Evolutionary conservation across 2,329 filamentous ascomycete genomes (phyloP).

Genomic region (Escovopsis sp.): DNA sequence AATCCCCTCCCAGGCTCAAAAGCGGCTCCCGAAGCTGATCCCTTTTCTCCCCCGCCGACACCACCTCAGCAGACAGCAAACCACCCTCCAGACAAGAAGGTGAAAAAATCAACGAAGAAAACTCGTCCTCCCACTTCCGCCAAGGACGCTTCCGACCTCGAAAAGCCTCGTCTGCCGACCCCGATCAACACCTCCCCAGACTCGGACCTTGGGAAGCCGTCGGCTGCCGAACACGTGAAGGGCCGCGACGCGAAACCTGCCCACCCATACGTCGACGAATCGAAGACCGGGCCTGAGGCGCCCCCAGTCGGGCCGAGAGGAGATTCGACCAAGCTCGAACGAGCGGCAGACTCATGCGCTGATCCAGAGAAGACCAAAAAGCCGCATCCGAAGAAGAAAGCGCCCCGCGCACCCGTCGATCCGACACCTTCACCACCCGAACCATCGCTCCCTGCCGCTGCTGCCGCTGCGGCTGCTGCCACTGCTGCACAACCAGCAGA

Average conservation of each 20-base stretch:
- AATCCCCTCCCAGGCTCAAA: slow-evolving; percentile 2
- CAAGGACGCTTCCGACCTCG: background rate
- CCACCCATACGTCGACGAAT: background rate
- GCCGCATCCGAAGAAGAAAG: slow-evolving; percentile 6
- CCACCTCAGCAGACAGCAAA: slow-evolving; percentile 7
- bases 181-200: slow-evolving; percentile 1
- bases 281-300: background rate
- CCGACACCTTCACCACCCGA: background rate
- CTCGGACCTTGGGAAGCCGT: slow-evolving; percentile 1
- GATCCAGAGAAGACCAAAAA: background rate
- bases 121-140: background rate
- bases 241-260: background rate
- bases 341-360: background rate
- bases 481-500: background rate
- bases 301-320: slow-evolving; percentile 1
- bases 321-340: background rate
- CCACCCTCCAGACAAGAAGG: slow-evolving; percentile 1
- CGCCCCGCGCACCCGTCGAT: slow-evolving; percentile 3
- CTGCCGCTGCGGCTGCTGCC: no score
- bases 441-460: background rate
- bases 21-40: slow-evolving; percentile 2
- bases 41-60: slow-evolving; percentile 9
- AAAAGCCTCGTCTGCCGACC: slow-evolving; percentile 1
- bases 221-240: background rate
- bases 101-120: slow-evolving; percentile 1